These are phyloP conservation scores for Mariannaea elegans DNA, from an alignment of 2,329 filamentous ascomycete genomes.

Conservation along the genomic window DNA sequence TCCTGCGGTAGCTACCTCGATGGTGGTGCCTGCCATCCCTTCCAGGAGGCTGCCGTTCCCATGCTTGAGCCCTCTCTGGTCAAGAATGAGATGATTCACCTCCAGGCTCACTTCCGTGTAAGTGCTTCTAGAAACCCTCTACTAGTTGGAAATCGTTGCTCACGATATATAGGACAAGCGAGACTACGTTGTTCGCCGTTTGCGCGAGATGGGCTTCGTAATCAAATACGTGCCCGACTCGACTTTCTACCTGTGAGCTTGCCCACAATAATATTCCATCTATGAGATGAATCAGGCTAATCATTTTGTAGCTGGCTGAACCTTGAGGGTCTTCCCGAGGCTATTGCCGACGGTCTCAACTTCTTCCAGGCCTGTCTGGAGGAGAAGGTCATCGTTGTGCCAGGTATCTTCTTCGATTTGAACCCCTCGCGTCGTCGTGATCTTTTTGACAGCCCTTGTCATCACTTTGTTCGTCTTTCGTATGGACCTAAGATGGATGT, in stretches of 20 bases:
- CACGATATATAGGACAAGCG: constrained; percentile 73
- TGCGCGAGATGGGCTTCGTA: constrained; percentile 86
- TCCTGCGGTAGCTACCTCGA: constrained; percentile 95
- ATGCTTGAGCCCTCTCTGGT: constrained; percentile 93
- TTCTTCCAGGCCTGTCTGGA: constrained; percentile 95
- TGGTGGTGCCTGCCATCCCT: constrained; percentile 92
- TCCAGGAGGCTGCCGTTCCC: constrained; percentile 90
- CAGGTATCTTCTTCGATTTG: constrained; percentile 97
- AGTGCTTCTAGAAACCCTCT: constrained; percentile 27
- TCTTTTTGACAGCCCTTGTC: constrained; percentile 92
- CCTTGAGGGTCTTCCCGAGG: constrained; percentile 74
- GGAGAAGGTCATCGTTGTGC: constrained; percentile 96
- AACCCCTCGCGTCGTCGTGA: constrained; percentile 91
- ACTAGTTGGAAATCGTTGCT: constrained; percentile 14
- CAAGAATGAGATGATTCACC: constrained; percentile 83
- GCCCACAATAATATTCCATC: background rate
- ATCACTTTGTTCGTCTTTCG: constrained; percentile 87
- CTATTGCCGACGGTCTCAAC: constrained; percentile 91
- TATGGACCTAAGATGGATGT: constrained; percentile 86
- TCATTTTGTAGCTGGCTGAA: constrained; percentile 57
- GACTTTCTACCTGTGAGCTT: constrained; percentile 87
- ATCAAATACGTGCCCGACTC: constrained; percentile 87
- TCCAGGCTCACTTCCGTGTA: constrained; percentile 85
- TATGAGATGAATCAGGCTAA: constrained; percentile 4
- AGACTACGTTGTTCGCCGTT: constrained; percentile 84